phyloP scores from a whole-genome alignment of 305 asterid genomes.

The Euphrasia arctica region DNA sequence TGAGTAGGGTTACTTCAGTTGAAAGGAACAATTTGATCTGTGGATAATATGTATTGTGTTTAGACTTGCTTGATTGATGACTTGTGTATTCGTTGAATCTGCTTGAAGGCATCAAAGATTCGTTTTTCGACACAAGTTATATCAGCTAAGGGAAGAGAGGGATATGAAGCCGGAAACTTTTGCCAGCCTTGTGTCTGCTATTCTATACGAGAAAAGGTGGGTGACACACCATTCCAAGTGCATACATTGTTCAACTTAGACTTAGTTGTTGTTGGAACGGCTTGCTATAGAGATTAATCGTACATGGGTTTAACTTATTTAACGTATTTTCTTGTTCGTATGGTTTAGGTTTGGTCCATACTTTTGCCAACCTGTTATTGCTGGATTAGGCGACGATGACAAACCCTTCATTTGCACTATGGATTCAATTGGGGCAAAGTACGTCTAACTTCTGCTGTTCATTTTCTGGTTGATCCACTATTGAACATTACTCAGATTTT shows the following conservation, averaged over 20 bases:
- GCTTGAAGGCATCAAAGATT: conserved; percentile 73
- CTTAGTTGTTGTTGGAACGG: not conserved
- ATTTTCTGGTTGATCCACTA: conserved; percentile 10
- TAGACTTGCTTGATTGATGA: conserved; percentile 5
- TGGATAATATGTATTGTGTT: conserved; percentile 8
- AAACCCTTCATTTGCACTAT: conserved; percentile 98
- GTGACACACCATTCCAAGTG: conserved; percentile 19
- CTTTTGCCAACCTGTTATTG: conserved; percentile 98
- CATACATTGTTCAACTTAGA: conserved; percentile 6
- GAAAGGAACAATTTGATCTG: not conserved
- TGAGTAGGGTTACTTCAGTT: not conserved
- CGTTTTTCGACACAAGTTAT: conserved; percentile 82
- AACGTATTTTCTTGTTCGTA: not conserved
- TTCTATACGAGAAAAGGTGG: conserved; percentile 90
- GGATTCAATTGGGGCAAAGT: conserved; percentile 98
- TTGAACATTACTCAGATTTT: conserved; percentile 12
- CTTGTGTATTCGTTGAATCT: conserved; percentile 15
- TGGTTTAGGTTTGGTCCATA: conserved; percentile 86
- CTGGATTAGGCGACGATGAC: conserved; percentile 88
- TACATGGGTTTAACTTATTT: not conserved
- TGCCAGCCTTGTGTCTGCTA: conserved; percentile 95
- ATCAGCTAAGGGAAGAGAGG: conserved; percentile 93
- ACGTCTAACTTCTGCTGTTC: conserved; percentile 30
- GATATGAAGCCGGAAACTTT: conserved; percentile 98
- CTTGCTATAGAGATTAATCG: too few relatives aligned